A percentile compares a stretch with the other conserved stretches of the same genome.
These are phyloP conservation scores for Wickerhamomyces hampshirensis DNA, from an alignment of 805 yeast species.

Conservation along the genomic window DNA sequence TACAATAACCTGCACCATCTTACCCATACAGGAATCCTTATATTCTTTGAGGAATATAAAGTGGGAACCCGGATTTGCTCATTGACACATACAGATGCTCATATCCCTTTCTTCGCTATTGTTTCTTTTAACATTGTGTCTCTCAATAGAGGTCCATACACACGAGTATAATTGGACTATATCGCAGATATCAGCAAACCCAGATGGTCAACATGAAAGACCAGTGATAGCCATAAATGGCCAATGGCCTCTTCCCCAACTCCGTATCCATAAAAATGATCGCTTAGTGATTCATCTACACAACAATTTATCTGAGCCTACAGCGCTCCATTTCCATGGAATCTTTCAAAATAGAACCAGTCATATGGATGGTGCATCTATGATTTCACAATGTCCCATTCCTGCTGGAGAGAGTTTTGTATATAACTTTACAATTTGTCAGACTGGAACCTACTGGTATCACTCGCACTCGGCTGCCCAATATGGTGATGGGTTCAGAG, in stretches of 20 bases:
- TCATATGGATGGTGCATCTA: slow-evolving; percentile 90
- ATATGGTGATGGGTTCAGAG: slow-evolving; percentile 44
- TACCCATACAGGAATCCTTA: no score
- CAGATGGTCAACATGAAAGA: slow-evolving; percentile 51
- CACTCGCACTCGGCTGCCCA: slow-evolving; percentile 48
- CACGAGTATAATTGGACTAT: slow-evolving; percentile 34
- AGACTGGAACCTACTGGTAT: slow-evolving; percentile 51
- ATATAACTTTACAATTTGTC: slow-evolving; percentile 37
- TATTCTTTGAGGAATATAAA: no score
- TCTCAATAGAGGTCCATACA: slow-evolving; percentile 13
- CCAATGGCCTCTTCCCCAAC: slow-evolving; percentile 45
- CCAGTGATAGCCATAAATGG: slow-evolving; percentile 56
- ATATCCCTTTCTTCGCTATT: background rate
- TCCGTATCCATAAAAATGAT: slow-evolving; percentile 38
- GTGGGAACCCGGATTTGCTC: no score
- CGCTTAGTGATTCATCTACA: slow-evolving; percentile 34
- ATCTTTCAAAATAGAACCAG: slow-evolving; percentile 64
- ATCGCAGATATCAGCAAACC: slow-evolving; percentile 39
- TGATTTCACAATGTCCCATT: slow-evolving; percentile 61
- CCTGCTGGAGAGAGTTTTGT: slow-evolving; percentile 35
- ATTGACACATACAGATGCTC: no score
- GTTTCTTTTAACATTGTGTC: background rate
- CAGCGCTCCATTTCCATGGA: slow-evolving; percentile 65
- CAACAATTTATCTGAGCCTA: slow-evolving; percentile 38
- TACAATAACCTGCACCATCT: no score